Evolutionary conservation across 1,284 basidiomycete genomes (phyloP).

Genomic region (Microbotryum intermedium): DNA sequence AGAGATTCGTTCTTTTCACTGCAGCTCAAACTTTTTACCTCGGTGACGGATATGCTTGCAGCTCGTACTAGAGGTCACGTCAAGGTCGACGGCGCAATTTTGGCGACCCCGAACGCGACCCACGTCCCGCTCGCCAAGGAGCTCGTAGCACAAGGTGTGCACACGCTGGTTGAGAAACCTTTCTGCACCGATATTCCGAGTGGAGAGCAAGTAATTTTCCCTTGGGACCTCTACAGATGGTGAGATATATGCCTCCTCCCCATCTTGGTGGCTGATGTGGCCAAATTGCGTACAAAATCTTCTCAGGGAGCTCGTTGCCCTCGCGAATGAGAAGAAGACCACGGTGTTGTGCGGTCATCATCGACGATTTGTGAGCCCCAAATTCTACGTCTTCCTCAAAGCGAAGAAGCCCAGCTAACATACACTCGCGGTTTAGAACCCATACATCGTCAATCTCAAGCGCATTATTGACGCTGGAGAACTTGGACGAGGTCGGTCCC

Average conservation of each 20-base stretch:
- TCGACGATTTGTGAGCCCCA: conserved; percentile 20
- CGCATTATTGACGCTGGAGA: conserved; percentile 11
- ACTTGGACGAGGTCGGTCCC: conserved; percentile 12
- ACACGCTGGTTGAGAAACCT: conserved; percentile 31
- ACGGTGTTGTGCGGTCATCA: conserved; percentile 29
- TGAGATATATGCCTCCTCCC: too few species aligned
- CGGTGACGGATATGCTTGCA: conserved; percentile 16
- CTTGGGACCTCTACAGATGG: too few species aligned
- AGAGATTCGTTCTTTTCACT: too few species aligned
- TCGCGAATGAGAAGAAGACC: background rate
- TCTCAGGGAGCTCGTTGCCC: conserved; percentile 4
- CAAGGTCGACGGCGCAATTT: conserved; percentile 20
- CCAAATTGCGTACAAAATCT: too few species aligned
- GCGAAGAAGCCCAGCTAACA: too few species aligned
- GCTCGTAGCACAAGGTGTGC: conserved; percentile 21
- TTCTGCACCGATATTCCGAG: conserved; percentile 13
- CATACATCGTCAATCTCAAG: conserved; percentile 22
- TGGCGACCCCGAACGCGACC: conserved; percentile 27
- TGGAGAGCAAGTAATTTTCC: background rate
- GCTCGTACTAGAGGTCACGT: conserved; percentile 2
- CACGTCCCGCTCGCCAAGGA: conserved; percentile 26
- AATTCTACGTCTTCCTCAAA: too few species aligned
- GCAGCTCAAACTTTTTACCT: conserved; percentile 2
- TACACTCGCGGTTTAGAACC: conserved; percentile 7
- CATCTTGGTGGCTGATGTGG: too few species aligned